Conservation (phyloP, 768 basidiomycete species). For the Kwoniella heveanensis region DNA sequence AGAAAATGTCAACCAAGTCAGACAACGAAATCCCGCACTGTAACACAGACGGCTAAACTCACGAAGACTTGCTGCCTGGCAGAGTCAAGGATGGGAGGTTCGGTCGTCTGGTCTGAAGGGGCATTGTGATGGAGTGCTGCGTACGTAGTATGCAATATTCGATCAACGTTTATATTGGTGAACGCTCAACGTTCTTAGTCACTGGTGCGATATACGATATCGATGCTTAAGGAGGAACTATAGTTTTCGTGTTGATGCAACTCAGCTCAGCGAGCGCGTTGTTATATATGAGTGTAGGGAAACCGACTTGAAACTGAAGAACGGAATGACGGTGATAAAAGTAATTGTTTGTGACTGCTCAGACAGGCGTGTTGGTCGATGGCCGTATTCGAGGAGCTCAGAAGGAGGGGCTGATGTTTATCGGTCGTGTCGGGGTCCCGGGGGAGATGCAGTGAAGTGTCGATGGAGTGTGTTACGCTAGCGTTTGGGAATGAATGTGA, state of each 20-base stretch:
- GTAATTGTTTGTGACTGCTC: not conserved
- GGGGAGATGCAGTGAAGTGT: not conserved
- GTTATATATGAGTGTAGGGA: not conserved
- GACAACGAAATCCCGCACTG: not conserved
- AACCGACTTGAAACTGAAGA: too few species aligned
- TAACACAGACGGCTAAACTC: not conserved
- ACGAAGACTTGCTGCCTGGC: slow-evolving; percentile 19
- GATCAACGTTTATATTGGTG: not conserved
- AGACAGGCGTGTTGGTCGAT: not conserved
- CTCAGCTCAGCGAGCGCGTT: not conserved
- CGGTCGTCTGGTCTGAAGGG: slow-evolving; percentile 23
- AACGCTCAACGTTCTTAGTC: slow-evolving; percentile 11
- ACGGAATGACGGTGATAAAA: not conserved
- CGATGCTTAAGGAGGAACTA: not conserved
- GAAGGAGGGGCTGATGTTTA: not conserved
- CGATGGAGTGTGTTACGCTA: not conserved
- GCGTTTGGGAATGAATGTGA: not conserved
- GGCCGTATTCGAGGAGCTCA: not conserved
- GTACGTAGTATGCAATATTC: not conserved
- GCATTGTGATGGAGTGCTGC: slow-evolving; percentile 11
- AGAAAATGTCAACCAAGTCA: not conserved
- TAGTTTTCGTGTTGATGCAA: not conserved
- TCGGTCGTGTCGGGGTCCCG: not conserved
- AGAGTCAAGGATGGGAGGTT: slow-evolving; percentile 16
- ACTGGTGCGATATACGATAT: not conserved